These are phyloP conservation scores for Golubevia sp. DNA, from an alignment of 1,284 basidiomycete species.

Conservation along the genomic window DNA sequence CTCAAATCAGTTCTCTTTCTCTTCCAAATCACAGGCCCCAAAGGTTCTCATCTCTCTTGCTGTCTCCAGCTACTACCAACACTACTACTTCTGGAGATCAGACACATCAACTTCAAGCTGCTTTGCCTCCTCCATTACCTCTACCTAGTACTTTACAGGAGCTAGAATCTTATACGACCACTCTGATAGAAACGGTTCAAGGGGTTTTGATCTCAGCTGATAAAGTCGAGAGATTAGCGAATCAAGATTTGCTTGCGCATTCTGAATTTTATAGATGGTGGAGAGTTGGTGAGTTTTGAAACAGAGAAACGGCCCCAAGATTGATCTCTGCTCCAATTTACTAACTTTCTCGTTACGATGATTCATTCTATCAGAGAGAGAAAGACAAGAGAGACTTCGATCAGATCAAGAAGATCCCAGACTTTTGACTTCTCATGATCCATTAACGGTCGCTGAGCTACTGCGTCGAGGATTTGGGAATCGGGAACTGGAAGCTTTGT, in stretches of 20 bases:
- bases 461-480: slow-evolving; percentile 13
- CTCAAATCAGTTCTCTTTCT: neutral
- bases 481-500: slow-evolving; percentile 12
- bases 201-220: neutral
- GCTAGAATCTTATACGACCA: neutral
- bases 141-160: neutral
- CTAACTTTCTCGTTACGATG: no score
- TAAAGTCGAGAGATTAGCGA: neutral
- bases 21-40: neutral
- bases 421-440: slow-evolving; percentile 10
- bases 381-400: slow-evolving; percentile 14
- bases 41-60: neutral
- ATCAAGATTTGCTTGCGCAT: slow-evolving; percentile 13
- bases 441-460: slow-evolving; percentile 15
- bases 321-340: neutral
- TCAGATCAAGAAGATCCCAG: slow-evolving; percentile 1
- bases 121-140: neutral
- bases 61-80: neutral
- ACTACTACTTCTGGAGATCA: neutral
- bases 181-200: neutral
- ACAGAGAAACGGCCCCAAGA: neutral
- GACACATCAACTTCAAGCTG: neutral
- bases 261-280: slow-evolving; percentile 23
- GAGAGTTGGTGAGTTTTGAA: slow-evolving; percentile 9
- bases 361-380: slow-evolving; percentile 9